phyloP scores from a whole-genome alignment of 495 filamentous ascomycete genomes.

The Lentithecium fluviatile region DNA sequence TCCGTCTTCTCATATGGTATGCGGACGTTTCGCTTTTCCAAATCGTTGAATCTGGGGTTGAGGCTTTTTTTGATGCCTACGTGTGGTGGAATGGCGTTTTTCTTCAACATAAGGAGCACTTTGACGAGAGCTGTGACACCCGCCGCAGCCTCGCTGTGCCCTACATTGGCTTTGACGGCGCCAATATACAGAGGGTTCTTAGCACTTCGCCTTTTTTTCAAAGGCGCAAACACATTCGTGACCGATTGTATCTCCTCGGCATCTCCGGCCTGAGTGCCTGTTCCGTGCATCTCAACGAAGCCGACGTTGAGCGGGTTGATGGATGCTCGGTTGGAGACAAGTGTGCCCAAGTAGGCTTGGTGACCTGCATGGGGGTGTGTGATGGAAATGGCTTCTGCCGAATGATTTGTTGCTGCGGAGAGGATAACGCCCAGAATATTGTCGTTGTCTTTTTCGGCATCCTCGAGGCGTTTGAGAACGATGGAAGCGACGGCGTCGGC shows the following conservation, averaged over 20 bases:
- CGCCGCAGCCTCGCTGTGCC: constrained; percentile 41
- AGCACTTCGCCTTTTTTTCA: neutral
- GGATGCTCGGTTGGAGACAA: constrained; percentile 25
- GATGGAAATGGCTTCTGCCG: constrained; percentile 43
- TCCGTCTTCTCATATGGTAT: constrained; percentile 30
- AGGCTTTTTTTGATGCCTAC: constrained; percentile 27
- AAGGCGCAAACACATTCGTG: constrained; percentile 19
- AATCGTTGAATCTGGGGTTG: constrained; percentile 17
- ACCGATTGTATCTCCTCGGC: constrained; percentile 41
- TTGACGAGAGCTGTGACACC: constrained; percentile 44
- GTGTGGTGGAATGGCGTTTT: constrained; percentile 26
- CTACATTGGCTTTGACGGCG: constrained; percentile 41
- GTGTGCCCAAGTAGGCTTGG: constrained; percentile 33
- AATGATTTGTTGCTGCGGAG: constrained; percentile 40
- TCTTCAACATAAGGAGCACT: constrained; percentile 39
- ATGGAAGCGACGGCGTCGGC: constrained; percentile 47
- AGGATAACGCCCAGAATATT: constrained; percentile 40
- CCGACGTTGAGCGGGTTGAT: constrained; percentile 34
- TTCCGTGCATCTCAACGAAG: constrained; percentile 48
- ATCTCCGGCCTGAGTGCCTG: constrained; percentile 47
- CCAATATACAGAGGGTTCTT: constrained; percentile 35
- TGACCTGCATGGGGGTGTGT: constrained; percentile 41
- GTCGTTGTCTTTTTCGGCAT: constrained; percentile 42
- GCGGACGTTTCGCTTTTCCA: constrained; percentile 12
- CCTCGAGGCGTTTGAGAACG: constrained; percentile 29